Evolutionary conservation across 1,284 basidiomycete genomes (phyloP), one percentile per base, ranked within the genome.

Genomic region (Ganoderma lingzhi): DNA sequence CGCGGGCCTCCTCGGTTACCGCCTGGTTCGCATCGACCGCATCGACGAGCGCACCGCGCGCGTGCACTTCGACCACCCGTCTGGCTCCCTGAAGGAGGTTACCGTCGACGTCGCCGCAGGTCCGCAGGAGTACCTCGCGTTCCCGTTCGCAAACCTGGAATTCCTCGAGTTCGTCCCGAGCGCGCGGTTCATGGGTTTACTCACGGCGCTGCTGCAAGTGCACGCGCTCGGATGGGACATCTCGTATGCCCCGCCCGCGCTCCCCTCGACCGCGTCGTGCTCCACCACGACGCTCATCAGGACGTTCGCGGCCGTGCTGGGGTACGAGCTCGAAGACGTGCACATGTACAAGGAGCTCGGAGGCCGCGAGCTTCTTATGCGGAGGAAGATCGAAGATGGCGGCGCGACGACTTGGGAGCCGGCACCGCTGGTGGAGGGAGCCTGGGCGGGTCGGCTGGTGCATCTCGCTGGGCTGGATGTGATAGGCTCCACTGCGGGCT

Each of bases 321-420:
- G 89, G 1, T 90, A 90, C 75, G 87, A 88, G 39, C 76, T 81
- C 2, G 89, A 90, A 70, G 84, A 84, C 9, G 77, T 90, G 15
- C 88, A 90, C 73, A 82, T 90, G 81, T 91, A 90, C 76, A 91
- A 90, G 77, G 89, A 91, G 72, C 78, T 90, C 3, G 88, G 89
- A n/a, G 90, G 90, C 3, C 76, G 90, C 19, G 90, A 90, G 79
- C 76, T 91, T 19, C 74, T 90, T 23, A 90, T 90, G 89, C 80
- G 89, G 44, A 77, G 89, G 48, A 84, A 82, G 73, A 86, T 90
- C 60, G 76, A 76, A 56, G 59, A 61, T 0, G 78, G 76, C 5
- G 88, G 88, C 19, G 86, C 87, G 12, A 90, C 89, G 3, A 83
- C 80, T 56, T 90, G 89, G 89, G 87, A 89, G 74, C 86, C 89